A percentile compares a stretch with the other conserved stretches of the same genome.
These are phyloP conservation scores for Diaporthe citriasiana DNA, from an alignment of 2,329 filamentous ascomycete genomes.

Conservation along the genomic window DNA sequence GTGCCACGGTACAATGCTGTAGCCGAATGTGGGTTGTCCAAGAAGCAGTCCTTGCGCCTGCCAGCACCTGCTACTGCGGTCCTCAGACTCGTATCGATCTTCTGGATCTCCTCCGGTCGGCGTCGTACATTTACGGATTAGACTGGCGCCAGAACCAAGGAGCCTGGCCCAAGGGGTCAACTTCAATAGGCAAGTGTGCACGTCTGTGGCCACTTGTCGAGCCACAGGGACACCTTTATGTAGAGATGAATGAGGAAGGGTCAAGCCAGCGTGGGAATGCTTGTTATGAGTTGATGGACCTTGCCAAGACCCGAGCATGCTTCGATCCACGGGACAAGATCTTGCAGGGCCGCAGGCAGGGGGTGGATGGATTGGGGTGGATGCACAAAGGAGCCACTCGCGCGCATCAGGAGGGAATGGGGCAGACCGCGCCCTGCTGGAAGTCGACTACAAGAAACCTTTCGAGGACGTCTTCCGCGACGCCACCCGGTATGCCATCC, in stretches of 20 bases:
- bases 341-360: not conserved
- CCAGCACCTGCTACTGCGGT: not conserved
- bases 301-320: not conserved
- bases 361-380: slow-evolving; percentile 9
- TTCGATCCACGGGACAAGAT: not conserved
- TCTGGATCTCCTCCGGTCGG: not conserved
- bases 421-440: not conserved
- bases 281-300: not conserved
- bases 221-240: not conserved
- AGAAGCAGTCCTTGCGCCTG: not conserved
- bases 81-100: not conserved
- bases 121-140: not conserved
- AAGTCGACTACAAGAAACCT: not conserved
- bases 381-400: not conserved
- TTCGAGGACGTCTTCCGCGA: not conserved
- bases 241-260: not conserved
- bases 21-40: not conserved
- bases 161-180: too few relatives aligned
- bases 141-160: too few relatives aligned
- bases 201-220: not conserved
- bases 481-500: not conserved
- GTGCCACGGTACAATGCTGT: too few relatives aligned
- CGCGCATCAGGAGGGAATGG: not conserved
- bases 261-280: not conserved
- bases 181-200: not conserved